Evolutionary conservation across 768 basidiomycete genomes (phyloP), one percentile per base, ranked within the genome.

Genomic region (Fomitopsis serialis): DNA sequence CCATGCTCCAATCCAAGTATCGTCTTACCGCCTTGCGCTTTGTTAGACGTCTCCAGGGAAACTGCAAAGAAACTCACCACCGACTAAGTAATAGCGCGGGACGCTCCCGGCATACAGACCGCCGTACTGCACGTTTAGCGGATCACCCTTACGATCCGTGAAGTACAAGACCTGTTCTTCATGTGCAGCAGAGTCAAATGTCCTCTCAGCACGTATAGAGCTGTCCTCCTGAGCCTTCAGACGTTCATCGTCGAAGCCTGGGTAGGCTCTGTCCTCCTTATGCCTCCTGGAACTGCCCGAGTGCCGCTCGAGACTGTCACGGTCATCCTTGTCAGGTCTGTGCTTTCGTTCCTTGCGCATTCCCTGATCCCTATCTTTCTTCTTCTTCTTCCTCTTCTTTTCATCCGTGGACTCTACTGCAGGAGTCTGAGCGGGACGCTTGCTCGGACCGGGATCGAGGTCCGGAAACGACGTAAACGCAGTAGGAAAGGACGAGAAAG

Each of bases 391-490:
- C 44, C 46, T 55, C 34, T 55, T 54, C 43, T 56, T 58, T 6
- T 6, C 43, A 56, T 63, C 55, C 50, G 44, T 24, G 54, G 10
- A 42, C 12, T 52, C 42, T 25, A 63, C 62, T 22, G 58, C 56
- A 21, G 64, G 59, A 44, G 53, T 47, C 37, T n/a, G n/a, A n/a
- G 61, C 54, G 66, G 64, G 49, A 17, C 43, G 50, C 35, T 60
- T 54, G 48, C 72, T 77, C 4, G 76, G 67, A 3, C 72, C 75
- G 48, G 73, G 67, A 21, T 79, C 77, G n/a, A 79, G 54, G 50
- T 85, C 81, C 34, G 87, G 86, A 65, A 89, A 89, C 24, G 86
- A 86, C 13, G 77, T 64, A 65, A 89, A 89, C 1, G 83, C 81
- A 1, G 82, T 81, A 27, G 83, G 77, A 62, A 85, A 77, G 3